Evolutionary conservation across 2,329 filamentous ascomycete species (phyloP).

Genomic region (Ascochyta pisi): DNA sequence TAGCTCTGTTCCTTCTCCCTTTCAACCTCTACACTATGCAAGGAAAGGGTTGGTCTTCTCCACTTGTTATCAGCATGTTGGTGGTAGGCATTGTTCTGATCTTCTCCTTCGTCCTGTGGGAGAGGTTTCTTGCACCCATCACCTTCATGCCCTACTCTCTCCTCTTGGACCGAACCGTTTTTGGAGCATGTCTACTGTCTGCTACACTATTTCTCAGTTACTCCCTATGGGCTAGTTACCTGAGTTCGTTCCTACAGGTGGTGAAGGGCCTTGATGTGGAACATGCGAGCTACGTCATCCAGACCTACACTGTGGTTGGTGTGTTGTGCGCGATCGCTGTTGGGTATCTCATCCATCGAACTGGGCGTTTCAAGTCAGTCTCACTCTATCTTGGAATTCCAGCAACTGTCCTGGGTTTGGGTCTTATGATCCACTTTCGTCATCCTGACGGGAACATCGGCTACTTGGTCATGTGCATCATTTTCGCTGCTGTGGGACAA

Average conservation of each 20-base stretch:
- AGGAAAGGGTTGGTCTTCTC: slow-evolving; percentile 28
- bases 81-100: slow-evolving; percentile 45
- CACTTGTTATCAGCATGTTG: slow-evolving; percentile 46
- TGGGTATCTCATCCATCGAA: slow-evolving; percentile 21
- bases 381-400: slow-evolving; percentile 28
- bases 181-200: slow-evolving; percentile 59
- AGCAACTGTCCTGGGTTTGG: slow-evolving; percentile 26
- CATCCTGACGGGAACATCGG: slow-evolving; percentile 27
- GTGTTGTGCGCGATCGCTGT: slow-evolving; percentile 20
- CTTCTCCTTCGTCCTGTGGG: slow-evolving; percentile 45
- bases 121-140: slow-evolving; percentile 45
- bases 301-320: slow-evolving; percentile 41
- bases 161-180: slow-evolving; percentile 47
- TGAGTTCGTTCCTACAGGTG: slow-evolving; percentile 49
- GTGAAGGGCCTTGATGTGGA: slow-evolving; percentile 34
- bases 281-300: slow-evolving; percentile 43
- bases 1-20: slow-evolving; percentile 71
- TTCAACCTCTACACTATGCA: slow-evolving; percentile 57
- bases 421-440: slow-evolving; percentile 41
- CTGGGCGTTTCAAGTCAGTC: slow-evolving; percentile 28
- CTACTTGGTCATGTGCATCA: slow-evolving; percentile 41
- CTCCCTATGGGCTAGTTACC: slow-evolving; percentile 47
- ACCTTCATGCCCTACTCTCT: slow-evolving; percentile 51
- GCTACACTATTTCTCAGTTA: slow-evolving; percentile 39
- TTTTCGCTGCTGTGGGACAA: slow-evolving; percentile 29